Base-by-base conservation (phyloP, 495 filamentous ascomycete genomes). In the Penicillium macrosclerotiorum region DNA sequence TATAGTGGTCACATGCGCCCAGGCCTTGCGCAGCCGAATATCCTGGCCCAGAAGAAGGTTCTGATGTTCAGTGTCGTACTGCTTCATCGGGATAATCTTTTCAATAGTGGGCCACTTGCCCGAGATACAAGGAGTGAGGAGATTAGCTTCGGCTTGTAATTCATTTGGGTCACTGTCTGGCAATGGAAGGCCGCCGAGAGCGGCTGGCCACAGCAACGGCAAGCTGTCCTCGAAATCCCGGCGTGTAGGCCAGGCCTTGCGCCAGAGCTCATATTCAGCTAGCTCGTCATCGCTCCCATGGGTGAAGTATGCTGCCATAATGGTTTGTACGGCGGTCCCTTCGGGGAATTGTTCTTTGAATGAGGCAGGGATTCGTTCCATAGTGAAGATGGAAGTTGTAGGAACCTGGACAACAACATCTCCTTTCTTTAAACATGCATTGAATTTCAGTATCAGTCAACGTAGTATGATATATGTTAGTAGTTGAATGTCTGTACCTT, bases 271-370 rank as follows among this genome's bases (percentile, higher is more conserved):
- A 38, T 67, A 73, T 19, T 53, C 47, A 17, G 61, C 43, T 7
- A 69, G 60, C 11, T 65, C 47, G 22, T 60, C 46, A n/a, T 61
- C 44, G 37, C 57, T 46, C 13, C 63, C 63, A 25, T 83, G 71
- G 17, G 82, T 77, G 5, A 95, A 67, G 45, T 79, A 84, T 1
- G 83, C 78, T n/a, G 89, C 85, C 6, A 89, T 71, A 12, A 88
- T 68, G 4, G 81, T 83, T 49, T 92, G 86, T 19, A 86, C 75
- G 1, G 77, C 76, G 25, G 80, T 80, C 38, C 65, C 72, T 17
- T 72, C 66, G 11, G 78, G 62, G 33, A 79, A 72, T 23, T 64
- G 43, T 18, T 71, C 68, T 6, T 45, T 44, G 39, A 73, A 68
- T 13, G 55, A 55, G n/a, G 41, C 25, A 13, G 83, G 84, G 18